Evolutionary conservation across 176 grass and related monocot species (phyloP), one percentile per base, ranked within the genome.

Genomic region (Ensete glaucum): DNA sequence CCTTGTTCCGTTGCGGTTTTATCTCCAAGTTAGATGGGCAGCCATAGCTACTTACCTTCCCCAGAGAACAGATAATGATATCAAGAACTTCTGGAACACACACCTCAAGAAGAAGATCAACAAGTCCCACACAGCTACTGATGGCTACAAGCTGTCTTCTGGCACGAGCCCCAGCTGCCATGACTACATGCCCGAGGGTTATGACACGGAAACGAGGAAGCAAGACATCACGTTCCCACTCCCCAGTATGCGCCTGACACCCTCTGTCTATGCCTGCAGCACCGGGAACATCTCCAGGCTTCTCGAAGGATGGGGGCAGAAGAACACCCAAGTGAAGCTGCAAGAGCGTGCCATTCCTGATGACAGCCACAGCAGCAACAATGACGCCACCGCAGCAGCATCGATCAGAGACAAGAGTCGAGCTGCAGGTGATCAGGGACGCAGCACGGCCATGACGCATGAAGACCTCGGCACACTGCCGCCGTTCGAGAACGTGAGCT

Each of bases 81-180:
- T 67, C 64, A 67, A 67, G 64, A 67, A 67, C 64, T 67, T 48
- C 64, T 67, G 64, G 64, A 67, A 67, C 64, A 67, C 64, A 8
- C 64, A 67, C 64, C 64, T 67, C 11, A 67, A 67, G 64, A 67
- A 67, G 64, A 67, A 43, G 64, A 16, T 67, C 14, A 48, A 67
- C 25, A 67, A 67, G 64, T 48, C 15, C 5, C 64, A 67, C 10
- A 24, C 24, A 15, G 25, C 64, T 4, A 43, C n/a, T 7, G 57
- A 60, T 24, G 9, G 23, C 25, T 27, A 34, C 25, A 43, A 29
- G 26, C 8, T 60, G n/a, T 60, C 57, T n/a, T 60, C 57, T n/a
- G 57, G n/a, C 12, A 16, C 57, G 12, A 60, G n/a, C 57, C 5
- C 12, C 11, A 17, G 16, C 34, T 43, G 34, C 4, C 34, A 43